phyloP scores from a whole-genome alignment of 2,329 filamentous ascomycete genomes.

The Phyllosticta citrichinensis region DNA sequence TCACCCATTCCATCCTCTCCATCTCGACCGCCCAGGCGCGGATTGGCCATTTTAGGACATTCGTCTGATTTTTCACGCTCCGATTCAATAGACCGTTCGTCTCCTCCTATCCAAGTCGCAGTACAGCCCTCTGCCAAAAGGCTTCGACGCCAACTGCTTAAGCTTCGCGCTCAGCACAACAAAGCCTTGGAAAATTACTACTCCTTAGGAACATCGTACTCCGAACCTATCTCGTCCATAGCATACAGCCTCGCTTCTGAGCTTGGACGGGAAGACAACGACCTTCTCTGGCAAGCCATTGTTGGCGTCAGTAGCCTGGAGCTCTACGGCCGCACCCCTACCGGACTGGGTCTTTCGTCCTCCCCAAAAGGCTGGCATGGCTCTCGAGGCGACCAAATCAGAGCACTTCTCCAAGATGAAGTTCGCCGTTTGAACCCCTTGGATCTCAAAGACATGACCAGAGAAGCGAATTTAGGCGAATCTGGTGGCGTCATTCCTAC shows the following conservation, averaged over 20 bases:
- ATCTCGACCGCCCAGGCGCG: slow-evolving; percentile 48
- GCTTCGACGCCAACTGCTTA: slow-evolving; percentile 62
- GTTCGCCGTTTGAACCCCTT: slow-evolving; percentile 86
- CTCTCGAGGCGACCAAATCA: slow-evolving; percentile 70
- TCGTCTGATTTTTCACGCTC: slow-evolving; percentile 32
- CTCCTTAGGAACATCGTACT: slow-evolving; percentile 76
- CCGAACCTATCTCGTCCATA: slow-evolving; percentile 88
- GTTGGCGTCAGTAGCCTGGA: slow-evolving; percentile 93
- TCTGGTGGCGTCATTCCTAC: slow-evolving; percentile 78
- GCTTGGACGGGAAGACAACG: slow-evolving; percentile 91
- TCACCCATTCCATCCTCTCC: slow-evolving; percentile 61
- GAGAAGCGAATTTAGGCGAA: slow-evolving; percentile 53
- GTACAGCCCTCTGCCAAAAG: slow-evolving; percentile 60
- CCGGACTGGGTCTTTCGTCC: slow-evolving; percentile 57
- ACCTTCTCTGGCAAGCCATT: slow-evolving; percentile 88
- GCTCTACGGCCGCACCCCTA: slow-evolving; percentile 76
- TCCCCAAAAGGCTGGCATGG: slow-evolving; percentile 64
- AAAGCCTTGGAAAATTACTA: slow-evolving; percentile 72
- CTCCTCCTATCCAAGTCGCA: slow-evolving; percentile 24
- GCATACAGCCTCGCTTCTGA: slow-evolving; percentile 92
- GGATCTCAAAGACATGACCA: slow-evolving; percentile 46
- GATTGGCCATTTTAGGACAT: slow-evolving; percentile 34
- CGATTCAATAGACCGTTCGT: slow-evolving; percentile 27
- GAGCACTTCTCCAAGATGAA: slow-evolving; percentile 81
- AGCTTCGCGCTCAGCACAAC: slow-evolving; percentile 69